phyloP scores from a whole-genome alignment of 768 basidiomycete genomes.

The Rhodotorula paludigena region DNA sequence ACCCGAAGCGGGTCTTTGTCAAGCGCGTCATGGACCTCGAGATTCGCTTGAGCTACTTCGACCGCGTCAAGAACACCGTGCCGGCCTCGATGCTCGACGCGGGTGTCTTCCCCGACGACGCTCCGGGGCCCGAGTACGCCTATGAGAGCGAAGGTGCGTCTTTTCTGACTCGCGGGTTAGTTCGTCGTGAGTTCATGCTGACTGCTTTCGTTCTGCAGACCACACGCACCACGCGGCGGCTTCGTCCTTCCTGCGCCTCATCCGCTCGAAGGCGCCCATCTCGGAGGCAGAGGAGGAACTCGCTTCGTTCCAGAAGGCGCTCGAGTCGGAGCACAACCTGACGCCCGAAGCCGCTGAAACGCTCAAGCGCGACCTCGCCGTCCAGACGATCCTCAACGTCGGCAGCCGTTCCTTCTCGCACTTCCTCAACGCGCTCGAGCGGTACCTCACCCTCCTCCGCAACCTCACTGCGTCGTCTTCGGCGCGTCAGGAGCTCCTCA shows the following conservation, averaged over 20 bases:
- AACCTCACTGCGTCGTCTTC: constrained; percentile 58
- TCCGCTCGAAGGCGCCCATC: constrained; percentile 62
- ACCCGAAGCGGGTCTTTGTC: constrained; percentile 85
- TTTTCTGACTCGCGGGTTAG: not conserved
- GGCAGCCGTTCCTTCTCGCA: constrained; percentile 96
- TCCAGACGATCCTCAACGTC: constrained; percentile 83
- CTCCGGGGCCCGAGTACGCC: constrained; percentile 73
- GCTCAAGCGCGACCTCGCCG: constrained; percentile 67
- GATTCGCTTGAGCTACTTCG: constrained; percentile 84
- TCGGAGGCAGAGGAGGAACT: constrained; percentile 76
- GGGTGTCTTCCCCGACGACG: constrained; percentile 61
- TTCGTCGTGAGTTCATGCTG: too few species aligned
- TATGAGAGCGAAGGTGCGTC: constrained; percentile 59
- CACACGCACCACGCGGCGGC: constrained; percentile 76
- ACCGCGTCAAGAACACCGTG: constrained; percentile 81
- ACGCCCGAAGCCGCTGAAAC: constrained; percentile 62
- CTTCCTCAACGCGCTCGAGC: constrained; percentile 92
- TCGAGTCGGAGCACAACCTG: constrained; percentile 60
- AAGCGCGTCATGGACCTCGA: constrained; percentile 81
- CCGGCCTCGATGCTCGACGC: constrained; percentile 76
- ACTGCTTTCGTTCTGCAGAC: constrained; percentile 50
- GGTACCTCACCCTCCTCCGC: constrained; percentile 50
- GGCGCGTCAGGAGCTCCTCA: constrained; percentile 57
- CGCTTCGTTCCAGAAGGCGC: constrained; percentile 64
- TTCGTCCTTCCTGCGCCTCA: constrained; percentile 66